These are phyloP conservation scores for Paramecium sexaurelia DNA, from an alignment of 73 alveolate species.

Conservation along the genomic window DNA sequence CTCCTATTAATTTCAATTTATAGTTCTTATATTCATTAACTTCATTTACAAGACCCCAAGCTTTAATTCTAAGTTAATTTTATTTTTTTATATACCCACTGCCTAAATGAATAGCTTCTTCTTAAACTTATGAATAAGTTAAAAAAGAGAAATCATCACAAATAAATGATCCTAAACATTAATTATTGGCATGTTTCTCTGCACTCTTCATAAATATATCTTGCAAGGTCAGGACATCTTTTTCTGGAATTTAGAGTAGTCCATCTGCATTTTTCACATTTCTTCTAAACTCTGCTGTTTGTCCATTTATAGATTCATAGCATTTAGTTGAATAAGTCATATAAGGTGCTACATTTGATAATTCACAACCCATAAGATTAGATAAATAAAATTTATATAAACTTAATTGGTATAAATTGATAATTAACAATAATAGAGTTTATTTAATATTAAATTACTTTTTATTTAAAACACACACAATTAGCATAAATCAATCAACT, in stretches of 20 bases:
- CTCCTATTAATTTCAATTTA: conserved; percentile 70
- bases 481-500: conserved; percentile 74
- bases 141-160: neutral
- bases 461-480: neutral
- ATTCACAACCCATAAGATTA: conserved; percentile 13
- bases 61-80: neutral
- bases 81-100: neutral
- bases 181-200: neutral
- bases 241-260: conserved; percentile 10
- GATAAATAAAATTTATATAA: neutral
- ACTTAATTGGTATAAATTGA: neutral
- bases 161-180: neutral
- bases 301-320: conserved; percentile 75
- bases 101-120: conserved; percentile 13
- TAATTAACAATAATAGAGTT: neutral
- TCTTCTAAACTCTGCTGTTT: conserved; percentile 75
- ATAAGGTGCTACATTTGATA: neutral
- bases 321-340: conserved; percentile 69
- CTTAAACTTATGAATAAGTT: conserved; percentile 37
- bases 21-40: conserved; percentile 20
- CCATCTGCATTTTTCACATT: conserved; percentile 71
- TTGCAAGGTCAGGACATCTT: neutral
- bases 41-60: conserved; percentile 16
- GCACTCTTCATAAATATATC: conserved; percentile 1
- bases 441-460: neutral